phyloP scores from a whole-genome alignment of 2,329 filamentous ascomycete genomes.

The Diaporthe sp. region DNA sequence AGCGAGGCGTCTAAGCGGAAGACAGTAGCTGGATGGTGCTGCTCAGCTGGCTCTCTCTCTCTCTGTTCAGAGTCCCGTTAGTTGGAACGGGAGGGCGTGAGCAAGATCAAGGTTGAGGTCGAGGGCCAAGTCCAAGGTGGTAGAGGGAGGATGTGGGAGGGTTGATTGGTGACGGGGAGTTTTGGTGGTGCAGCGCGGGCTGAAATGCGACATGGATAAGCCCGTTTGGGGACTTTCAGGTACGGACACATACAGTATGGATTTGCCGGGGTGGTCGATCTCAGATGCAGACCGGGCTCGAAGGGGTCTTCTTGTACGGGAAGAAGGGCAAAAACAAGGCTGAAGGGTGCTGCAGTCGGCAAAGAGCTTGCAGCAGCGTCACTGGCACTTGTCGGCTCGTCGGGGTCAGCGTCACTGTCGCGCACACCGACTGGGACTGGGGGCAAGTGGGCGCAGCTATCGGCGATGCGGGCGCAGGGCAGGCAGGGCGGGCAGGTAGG shows the following conservation, averaged over 20 bases:
- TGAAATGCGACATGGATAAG: conserved; percentile 33
- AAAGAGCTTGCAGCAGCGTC: conserved; percentile 26
- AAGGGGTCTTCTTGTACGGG: conserved; percentile 28
- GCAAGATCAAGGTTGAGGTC: conserved; percentile 19
- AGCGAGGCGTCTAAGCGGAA: neutral
- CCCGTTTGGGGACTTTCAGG: conserved; percentile 20
- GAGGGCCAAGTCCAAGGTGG: neutral
- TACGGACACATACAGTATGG: conserved; percentile 19
- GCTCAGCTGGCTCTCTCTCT: neutral
- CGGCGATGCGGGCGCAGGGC: conserved; percentile 26
- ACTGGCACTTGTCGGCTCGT: conserved; percentile 13
- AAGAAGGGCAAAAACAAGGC: conserved; percentile 24
- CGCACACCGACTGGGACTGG: conserved; percentile 11
- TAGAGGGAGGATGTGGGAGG: conserved; percentile 29
- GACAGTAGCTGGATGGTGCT: neutral
- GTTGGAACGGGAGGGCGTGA: conserved; percentile 2
- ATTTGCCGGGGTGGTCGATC: conserved; percentile 35
- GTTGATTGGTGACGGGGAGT: conserved; percentile 25
- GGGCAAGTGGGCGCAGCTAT: conserved; percentile 23
- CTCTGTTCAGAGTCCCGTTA: neutral
- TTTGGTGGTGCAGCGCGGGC: conserved; percentile 31
- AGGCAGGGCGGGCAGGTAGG: neutral
- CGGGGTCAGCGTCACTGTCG: neutral
- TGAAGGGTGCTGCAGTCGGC: conserved; percentile 21
- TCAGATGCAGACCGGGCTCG: conserved; percentile 16